phyloP scores from a whole-genome alignment of 2,329 filamentous ascomycete genomes.

The Ceratocystis lukuohia region DNA sequence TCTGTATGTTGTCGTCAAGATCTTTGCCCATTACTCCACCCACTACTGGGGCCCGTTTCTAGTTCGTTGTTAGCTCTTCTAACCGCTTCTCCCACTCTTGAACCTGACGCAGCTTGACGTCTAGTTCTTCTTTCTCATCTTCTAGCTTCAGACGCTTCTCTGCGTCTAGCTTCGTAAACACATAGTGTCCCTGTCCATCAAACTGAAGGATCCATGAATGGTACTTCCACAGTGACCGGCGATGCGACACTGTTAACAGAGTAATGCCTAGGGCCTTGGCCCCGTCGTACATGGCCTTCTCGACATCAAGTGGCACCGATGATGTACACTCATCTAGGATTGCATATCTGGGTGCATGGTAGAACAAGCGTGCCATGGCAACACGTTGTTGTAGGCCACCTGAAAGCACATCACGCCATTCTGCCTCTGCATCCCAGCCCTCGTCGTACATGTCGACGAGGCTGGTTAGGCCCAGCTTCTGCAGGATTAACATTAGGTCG shows the following conservation, averaged over 20 bases:
- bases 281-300: slow-evolving; percentile 93
- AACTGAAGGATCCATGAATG: slow-evolving; percentile 92
- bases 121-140: slow-evolving; percentile 92
- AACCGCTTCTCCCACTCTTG: slow-evolving; percentile 80
- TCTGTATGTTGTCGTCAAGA: neutral
- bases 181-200: slow-evolving; percentile 80
- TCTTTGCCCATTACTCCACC: neutral
- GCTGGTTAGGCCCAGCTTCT: slow-evolving; percentile 67
- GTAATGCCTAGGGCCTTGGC: slow-evolving; percentile 86
- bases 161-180: slow-evolving; percentile 82
- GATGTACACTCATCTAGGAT: slow-evolving; percentile 96
- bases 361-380: slow-evolving; percentile 90
- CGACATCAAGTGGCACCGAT: slow-evolving; percentile 86
- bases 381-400: slow-evolving; percentile 90
- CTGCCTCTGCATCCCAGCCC: slow-evolving; percentile 86
- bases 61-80: slow-evolving; percentile 50
- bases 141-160: slow-evolving; percentile 74
- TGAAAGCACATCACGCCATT: slow-evolving; percentile 90
- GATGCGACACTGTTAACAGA: slow-evolving; percentile 90
- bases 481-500: slow-evolving; percentile 64
- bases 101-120: slow-evolving; percentile 69
- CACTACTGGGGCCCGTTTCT: neutral
- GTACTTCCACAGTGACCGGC: slow-evolving; percentile 90
- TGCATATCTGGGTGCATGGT: slow-evolving; percentile 82
- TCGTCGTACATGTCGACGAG: slow-evolving; percentile 62